phyloP scores from a whole-genome alignment of 2,329 filamentous ascomycete genomes.

The Amauroascus niger region DNA sequence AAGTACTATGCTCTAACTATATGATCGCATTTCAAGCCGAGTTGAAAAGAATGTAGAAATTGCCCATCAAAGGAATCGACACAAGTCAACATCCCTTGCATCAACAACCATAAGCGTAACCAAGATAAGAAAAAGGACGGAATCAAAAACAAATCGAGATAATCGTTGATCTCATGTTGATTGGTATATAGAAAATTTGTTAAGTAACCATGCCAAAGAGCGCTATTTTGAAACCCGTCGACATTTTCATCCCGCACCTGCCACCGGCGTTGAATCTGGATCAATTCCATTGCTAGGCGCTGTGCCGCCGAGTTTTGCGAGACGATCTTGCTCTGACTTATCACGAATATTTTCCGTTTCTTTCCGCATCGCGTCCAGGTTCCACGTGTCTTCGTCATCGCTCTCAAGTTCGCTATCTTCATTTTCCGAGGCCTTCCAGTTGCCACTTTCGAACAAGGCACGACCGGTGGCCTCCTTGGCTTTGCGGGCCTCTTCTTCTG shows the following conservation, averaged over 20 bases:
- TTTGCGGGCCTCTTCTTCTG: conserved; percentile 78
- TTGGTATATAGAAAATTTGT: conserved; percentile 4
- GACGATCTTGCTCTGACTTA: conserved; percentile 66
- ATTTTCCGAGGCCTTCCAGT: conserved; percentile 64
- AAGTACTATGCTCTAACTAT: too few species aligned
- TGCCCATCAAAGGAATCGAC: too few species aligned
- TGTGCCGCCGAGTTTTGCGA: conserved; percentile 32
- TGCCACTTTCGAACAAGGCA: conserved; percentile 91
- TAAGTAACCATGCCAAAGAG: neutral
- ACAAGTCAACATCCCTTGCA: neutral
- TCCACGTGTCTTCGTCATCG: conserved; percentile 40
- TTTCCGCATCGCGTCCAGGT: conserved; percentile 71
- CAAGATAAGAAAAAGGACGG: neutral
- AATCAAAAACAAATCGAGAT: neutral
- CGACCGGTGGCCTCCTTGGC: conserved; percentile 93
- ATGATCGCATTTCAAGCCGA: too few species aligned
- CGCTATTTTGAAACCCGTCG: neutral
- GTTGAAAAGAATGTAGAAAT: too few species aligned
- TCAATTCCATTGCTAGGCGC: conserved; percentile 1
- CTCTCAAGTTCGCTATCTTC: conserved; percentile 45
- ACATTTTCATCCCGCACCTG: conserved; percentile 9
- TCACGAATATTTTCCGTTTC: conserved; percentile 72
- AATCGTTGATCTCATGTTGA: neutral
- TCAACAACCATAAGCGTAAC: neutral
- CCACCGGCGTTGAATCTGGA: conserved; percentile 9